These are phyloP conservation scores for Thelonectria discophora DNA, from an alignment of 2,329 filamentous ascomycete species.

Conservation along the genomic window DNA sequence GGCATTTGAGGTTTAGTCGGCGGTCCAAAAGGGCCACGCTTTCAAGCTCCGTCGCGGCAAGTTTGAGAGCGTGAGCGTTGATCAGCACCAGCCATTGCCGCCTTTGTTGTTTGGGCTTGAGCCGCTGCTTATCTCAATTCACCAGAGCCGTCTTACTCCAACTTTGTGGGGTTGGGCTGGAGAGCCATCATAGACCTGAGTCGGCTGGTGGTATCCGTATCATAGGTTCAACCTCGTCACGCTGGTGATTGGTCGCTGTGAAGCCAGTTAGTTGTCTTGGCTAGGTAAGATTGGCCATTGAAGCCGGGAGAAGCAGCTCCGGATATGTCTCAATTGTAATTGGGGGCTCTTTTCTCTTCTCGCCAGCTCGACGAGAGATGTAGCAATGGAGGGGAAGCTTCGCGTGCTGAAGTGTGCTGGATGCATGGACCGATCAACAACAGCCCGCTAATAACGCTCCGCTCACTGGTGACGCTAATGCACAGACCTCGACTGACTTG, in stretches of 20 bases:
- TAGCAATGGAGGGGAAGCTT: neutral
- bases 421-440: slow-evolving; percentile 4
- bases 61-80: neutral
- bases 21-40: neutral
- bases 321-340: no score
- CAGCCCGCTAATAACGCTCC: no score
- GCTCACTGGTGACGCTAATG: slow-evolving; percentile 34
- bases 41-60: neutral
- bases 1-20: neutral
- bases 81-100: neutral
- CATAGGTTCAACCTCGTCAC: no score
- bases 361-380: no score
- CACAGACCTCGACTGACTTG: slow-evolving; percentile 34
- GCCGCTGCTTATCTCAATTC: neutral
- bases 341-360: no score
- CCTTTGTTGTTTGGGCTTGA: neutral
- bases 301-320: no score
- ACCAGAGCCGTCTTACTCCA: neutral
- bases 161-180: no score
- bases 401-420: neutral
- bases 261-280: no score
- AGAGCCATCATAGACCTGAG: neutral
- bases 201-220: neutral
- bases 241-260: neutral
- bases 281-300: no score